Evolutionary conservation across 371 early-diverging fungal genomes (phyloP).

Genomic region (Mortierella sp.): DNA sequence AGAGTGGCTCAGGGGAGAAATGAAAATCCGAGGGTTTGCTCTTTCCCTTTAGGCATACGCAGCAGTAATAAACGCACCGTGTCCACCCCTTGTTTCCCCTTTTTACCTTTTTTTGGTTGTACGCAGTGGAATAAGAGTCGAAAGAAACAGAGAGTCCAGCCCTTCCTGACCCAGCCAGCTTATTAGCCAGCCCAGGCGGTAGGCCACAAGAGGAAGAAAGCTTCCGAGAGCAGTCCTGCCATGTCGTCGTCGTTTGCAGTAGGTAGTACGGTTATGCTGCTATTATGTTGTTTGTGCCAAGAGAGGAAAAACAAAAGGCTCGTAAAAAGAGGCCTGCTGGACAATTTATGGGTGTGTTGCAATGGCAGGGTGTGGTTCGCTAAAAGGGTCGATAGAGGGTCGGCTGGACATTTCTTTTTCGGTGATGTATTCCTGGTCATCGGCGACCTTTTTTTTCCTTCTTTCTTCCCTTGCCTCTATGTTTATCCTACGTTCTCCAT

Average conservation of each 20-base stretch:
- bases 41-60: not conserved
- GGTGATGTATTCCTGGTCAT: not conserved
- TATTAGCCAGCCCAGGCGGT: not conserved
- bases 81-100: not conserved
- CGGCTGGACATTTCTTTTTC: not conserved
- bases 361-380: not conserved
- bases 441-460: not conserved
- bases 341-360: not conserved
- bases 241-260: not conserved
- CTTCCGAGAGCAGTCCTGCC: not conserved
- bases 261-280: not conserved
- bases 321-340: slow-evolving; percentile 5
- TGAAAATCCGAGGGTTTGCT: slow-evolving; percentile 8
- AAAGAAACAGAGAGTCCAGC: not conserved
- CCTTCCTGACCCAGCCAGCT: slow-evolving; percentile 1
- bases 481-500: not conserved
- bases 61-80: not conserved
- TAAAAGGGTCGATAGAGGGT: not conserved
- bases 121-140: not conserved
- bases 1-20: slow-evolving; percentile 8
- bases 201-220: not conserved
- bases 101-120: not conserved
- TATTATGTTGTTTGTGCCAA: not conserved
- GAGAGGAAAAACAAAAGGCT: not conserved
- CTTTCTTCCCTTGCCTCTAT: not conserved